phyloP scores from a whole-genome alignment of 148 eudicot genomes.

The Diospyros kaki region DNA sequence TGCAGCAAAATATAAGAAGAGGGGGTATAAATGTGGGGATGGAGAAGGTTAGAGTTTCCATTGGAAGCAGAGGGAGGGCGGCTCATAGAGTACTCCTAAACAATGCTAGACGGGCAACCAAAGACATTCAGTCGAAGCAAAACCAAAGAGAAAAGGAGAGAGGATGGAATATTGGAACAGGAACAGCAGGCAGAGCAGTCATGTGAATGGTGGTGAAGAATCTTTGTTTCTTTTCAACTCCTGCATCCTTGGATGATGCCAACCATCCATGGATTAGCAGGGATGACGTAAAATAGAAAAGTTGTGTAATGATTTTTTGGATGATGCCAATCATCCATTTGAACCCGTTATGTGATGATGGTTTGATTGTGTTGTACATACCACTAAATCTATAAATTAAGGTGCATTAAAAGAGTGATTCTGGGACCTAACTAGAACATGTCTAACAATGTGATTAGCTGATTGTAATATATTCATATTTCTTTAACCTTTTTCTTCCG shows the following conservation, averaged over 20 bases:
- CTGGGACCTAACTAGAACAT: background rate
- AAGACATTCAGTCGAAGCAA: slow-evolving; percentile 48
- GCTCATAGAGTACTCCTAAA: slow-evolving; percentile 54
- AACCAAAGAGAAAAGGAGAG: slow-evolving; percentile 66
- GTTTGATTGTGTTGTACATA: slow-evolving; percentile 17
- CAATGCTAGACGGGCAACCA: slow-evolving; percentile 36
- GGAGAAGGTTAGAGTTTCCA: slow-evolving; percentile 84
- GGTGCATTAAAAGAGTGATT: background rate
- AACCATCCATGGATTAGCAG: background rate
- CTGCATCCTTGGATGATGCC: too few relatives aligned
- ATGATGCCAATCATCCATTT: slow-evolving; percentile 25
- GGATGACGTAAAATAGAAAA: background rate
- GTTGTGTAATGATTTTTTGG: background rate
- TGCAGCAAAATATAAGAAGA: slow-evolving; percentile 51
- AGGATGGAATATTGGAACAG: slow-evolving; percentile 63
- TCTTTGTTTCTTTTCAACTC: background rate
- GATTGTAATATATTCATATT: too few relatives aligned
- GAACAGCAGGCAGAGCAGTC: slow-evolving; percentile 30
- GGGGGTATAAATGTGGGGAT: slow-evolving; percentile 62
- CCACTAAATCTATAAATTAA: background rate
- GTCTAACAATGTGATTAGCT: too few relatives aligned
- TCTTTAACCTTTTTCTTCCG: too few relatives aligned
- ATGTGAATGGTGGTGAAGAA: slow-evolving; percentile 10
- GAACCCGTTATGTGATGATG: slow-evolving; percentile 14
- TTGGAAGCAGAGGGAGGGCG: slow-evolving; percentile 62